Base-by-base conservation (phyloP, 2,329 filamentous ascomycete species). In the Ceratocystiopsis brevicomis region DNA sequence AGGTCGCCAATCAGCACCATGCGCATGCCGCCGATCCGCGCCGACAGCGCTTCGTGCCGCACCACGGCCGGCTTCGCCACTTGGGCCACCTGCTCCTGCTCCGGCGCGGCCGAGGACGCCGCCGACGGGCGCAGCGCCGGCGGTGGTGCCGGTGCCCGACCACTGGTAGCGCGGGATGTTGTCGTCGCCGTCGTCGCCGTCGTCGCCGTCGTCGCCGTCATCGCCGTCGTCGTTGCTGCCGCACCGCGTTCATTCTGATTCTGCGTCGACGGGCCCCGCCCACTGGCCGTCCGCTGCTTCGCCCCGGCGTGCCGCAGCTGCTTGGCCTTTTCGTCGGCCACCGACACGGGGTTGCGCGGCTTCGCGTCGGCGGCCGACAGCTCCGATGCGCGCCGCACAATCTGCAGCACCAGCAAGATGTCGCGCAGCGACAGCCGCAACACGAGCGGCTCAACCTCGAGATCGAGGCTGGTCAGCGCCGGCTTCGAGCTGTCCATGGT, bases 1-100 rank as follows among this genome's bases (percentile, higher is more conserved):
- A 92, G 64, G 54, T 98, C 90, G 10, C 92, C 92, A 53, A 99
- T 95, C 15, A 99, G 68, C 14, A 98, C 84, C 3, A 98, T 75
- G 47, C 92, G 78, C 48, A 98, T 72, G 14, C 92, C 92, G 49
- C 92, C 84, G 42, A 98, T 69, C 4, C 77, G 78, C 19, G 88
- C 77, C n/a, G 78, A 81, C 53, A 98, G 68, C 54, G 93, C 82
- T 58, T 98, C 90, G 38, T 66, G 63, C 19, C 58, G 60, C 16
- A 52, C 55, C 1, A 58, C 60, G 16, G 52, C 55, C 1, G 56
- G 14, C 25, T 56, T 0, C 47, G 45, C 45, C 57, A 58, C 37
- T 44, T 50, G 17, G 32, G 45, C 50, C 17, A 59, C 58, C 40
- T 59, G 59, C 8, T 55, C 50, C 36, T 17, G 9, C 10, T 14